A percentile compares a stretch with the other conserved stretches of the same genome.
Conservation (phyloP, 2,329 filamentous ascomycete genomes). For the Ascochyta lentis region DNA sequence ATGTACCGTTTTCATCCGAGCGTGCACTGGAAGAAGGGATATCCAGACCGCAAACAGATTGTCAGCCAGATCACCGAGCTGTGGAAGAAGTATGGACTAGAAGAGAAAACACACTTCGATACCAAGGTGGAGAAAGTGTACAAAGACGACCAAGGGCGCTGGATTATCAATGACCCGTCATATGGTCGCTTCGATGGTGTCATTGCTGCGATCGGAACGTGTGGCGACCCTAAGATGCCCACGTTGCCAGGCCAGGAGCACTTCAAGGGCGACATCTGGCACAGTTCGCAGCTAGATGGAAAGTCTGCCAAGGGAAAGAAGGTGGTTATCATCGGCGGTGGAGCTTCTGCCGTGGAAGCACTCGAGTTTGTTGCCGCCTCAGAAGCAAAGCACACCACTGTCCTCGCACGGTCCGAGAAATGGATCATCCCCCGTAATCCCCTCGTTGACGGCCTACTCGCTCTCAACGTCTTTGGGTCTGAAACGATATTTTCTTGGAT, state of each 20-base stretch:
- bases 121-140: slow-evolving; percentile 73
- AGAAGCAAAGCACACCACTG: slow-evolving; percentile 71
- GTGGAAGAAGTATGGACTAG: slow-evolving; percentile 77
- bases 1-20: slow-evolving; percentile 91
- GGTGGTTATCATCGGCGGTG: slow-evolving; percentile 77
- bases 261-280: slow-evolving; percentile 75
- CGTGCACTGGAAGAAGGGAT: slow-evolving; percentile 75
- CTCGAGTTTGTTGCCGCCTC: slow-evolving; percentile 77
- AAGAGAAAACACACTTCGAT: slow-evolving; percentile 74
- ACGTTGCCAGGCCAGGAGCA: slow-evolving; percentile 72
- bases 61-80: slow-evolving; percentile 72
- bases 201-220: slow-evolving; percentile 79
- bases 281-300: slow-evolving; percentile 77
- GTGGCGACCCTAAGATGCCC: slow-evolving; percentile 78
- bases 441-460: slow-evolving; percentile 73
- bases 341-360: slow-evolving; percentile 81
- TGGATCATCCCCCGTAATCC: slow-evolving; percentile 88
- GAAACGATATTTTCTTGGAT: slow-evolving; percentile 79
- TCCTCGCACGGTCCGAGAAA: slow-evolving; percentile 80
- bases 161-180: slow-evolving; percentile 77
- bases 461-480: slow-evolving; percentile 79
- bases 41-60: slow-evolving; percentile 78
- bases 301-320: slow-evolving; percentile 76
- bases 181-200: slow-evolving; percentile 80
- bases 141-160: slow-evolving; percentile 70